Evolutionary conservation across 805 yeast genomes (phyloP).

Genomic region (Cyberlindnera misumaiensis): DNA sequence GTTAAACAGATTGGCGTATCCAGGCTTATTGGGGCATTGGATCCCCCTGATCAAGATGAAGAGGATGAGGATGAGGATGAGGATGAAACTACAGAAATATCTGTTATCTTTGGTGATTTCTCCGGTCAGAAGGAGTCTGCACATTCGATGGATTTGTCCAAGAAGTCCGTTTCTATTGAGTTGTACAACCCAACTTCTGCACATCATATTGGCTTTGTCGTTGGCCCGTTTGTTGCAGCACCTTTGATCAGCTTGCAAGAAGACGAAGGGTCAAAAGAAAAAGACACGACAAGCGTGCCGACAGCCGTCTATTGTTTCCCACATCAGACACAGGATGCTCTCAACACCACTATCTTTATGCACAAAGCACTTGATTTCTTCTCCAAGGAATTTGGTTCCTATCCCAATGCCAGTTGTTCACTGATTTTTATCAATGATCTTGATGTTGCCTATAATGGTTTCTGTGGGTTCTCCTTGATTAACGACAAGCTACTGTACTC

Average conservation of each 20-base stretch:
- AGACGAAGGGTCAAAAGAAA: constrained; percentile 30
- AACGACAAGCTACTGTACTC: constrained; percentile 63
- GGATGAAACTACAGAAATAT: constrained; percentile 39
- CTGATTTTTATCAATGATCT: constrained; percentile 64
- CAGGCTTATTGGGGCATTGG: constrained; percentile 25
- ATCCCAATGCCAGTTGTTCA: constrained; percentile 79
- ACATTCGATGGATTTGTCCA: constrained; percentile 67
- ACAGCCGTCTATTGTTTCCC: constrained; percentile 60
- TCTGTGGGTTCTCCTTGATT: constrained; percentile 66
- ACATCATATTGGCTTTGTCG: constrained; percentile 92
- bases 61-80: constrained; percentile 27
- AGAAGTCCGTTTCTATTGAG: constrained; percentile 68
- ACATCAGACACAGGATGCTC: constrained; percentile 45
- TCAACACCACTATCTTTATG: constrained; percentile 70
- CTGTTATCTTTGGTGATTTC: constrained; percentile 67
- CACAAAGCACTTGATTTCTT: constrained; percentile 77
- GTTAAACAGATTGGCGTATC: constrained; percentile 56
- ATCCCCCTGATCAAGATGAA: constrained; percentile 16
- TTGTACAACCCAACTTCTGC: constrained; percentile 83
- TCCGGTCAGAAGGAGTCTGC: constrained; percentile 61
- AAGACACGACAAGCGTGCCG: constrained; percentile 38
- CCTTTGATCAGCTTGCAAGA: constrained; percentile 41
- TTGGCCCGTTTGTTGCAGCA: constrained; percentile 75
- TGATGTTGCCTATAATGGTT: constrained; percentile 45
- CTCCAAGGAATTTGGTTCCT: constrained; percentile 86